phyloP scores from a whole-genome alignment of 2,329 filamentous ascomycete genomes.

The Cladophialophora carrionii region DNA sequence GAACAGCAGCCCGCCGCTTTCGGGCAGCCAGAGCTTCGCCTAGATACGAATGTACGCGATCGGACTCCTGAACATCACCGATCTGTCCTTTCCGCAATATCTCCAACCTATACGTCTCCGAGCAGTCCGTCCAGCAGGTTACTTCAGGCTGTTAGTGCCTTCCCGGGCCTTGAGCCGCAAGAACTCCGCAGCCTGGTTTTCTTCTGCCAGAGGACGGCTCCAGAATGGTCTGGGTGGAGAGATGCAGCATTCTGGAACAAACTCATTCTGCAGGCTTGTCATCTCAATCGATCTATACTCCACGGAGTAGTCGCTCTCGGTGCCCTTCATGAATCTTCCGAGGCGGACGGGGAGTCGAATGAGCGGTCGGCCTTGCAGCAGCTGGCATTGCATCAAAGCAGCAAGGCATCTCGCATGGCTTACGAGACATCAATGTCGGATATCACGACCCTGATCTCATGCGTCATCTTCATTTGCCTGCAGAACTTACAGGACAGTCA shows the following conservation, averaged over 20 bases:
- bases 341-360: conserved; percentile 30
- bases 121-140: conserved; percentile 21
- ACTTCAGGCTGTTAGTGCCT: conserved; percentile 26
- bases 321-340: conserved; percentile 40
- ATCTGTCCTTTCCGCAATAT: conserved; percentile 9
- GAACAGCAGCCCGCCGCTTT: neutral
- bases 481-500: conserved; percentile 37
- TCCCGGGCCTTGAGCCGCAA: conserved; percentile 29
- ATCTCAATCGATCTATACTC: conserved; percentile 41
- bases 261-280: conserved; percentile 41
- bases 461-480: conserved; percentile 40
- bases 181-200: conserved; percentile 35
- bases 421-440: conserved; percentile 34
- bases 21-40: conserved; percentile 23
- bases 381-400: conserved; percentile 33
- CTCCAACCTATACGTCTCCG: conserved; percentile 27
- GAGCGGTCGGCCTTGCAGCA: conserved; percentile 31
- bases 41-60: conserved; percentile 29
- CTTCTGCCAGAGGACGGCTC: conserved; percentile 35
- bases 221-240: conserved; percentile 37
- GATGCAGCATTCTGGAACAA: conserved; percentile 41
- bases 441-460: conserved; percentile 36
- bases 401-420: conserved; percentile 33
- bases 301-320: conserved; percentile 42
- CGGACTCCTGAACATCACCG: conserved; percentile 10